These are phyloP conservation scores for Mycena crocata DNA, from an alignment of 768 basidiomycete species.

Conservation along the genomic window DNA sequence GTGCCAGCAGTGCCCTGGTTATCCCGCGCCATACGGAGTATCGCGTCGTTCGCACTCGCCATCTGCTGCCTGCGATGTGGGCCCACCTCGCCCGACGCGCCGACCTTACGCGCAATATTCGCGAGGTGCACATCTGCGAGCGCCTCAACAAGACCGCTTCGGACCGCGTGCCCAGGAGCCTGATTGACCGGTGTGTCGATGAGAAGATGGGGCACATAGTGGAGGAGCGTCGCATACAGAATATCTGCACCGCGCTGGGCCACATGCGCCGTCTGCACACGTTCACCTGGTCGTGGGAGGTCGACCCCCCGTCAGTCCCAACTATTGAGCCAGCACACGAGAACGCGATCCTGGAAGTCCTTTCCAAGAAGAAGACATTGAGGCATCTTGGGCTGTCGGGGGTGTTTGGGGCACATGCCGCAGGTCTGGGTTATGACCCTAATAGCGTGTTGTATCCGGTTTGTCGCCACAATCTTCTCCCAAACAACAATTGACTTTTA, in stretches of 20 bases:
- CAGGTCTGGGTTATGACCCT: conserved; percentile 40
- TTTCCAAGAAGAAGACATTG: conserved; percentile 44
- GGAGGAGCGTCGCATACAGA: conserved; percentile 47
- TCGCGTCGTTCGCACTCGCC: conserved; percentile 58
- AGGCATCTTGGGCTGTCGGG: conserved; percentile 52
- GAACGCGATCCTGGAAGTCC: conserved; percentile 50
- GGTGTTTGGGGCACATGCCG: conserved; percentile 53
- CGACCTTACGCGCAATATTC: conserved; percentile 61
- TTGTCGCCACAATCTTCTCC: conserved; percentile 32
- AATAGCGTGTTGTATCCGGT: conserved; percentile 54
- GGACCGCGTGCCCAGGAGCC: conserved; percentile 55
- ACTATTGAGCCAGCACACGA: conserved; percentile 51
- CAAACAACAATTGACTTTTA: neutral
- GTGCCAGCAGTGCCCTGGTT: conserved; percentile 48
- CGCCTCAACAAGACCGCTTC: conserved; percentile 48
- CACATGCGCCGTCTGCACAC: conserved; percentile 55
- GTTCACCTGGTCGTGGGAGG: conserved; percentile 58
- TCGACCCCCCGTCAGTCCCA: conserved; percentile 38
- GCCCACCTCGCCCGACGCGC: conserved; percentile 61
- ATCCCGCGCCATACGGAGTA: conserved; percentile 64
- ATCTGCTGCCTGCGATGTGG: conserved; percentile 56
- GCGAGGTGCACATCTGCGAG: conserved; percentile 59
- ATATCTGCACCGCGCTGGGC: conserved; percentile 54
- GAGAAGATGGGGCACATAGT: conserved; percentile 39
- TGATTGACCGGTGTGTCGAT: conserved; percentile 45